phyloP scores from a whole-genome alignment of 352 stramenopile species.

The Phytophthora quininea region DNA sequence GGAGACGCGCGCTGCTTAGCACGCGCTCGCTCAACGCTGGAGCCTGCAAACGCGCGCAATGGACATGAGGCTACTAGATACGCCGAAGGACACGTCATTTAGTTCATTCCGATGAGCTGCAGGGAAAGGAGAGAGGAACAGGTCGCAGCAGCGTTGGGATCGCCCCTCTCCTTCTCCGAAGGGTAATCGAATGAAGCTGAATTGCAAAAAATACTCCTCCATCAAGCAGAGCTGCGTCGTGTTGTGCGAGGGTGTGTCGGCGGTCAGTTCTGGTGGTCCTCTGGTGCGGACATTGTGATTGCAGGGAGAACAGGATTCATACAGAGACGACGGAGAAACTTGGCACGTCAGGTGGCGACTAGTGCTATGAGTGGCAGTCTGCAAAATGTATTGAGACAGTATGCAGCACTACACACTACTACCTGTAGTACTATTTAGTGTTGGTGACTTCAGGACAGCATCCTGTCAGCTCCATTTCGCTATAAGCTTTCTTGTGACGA shows the following conservation, averaged over 20 bases:
- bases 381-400: conserved; percentile 17
- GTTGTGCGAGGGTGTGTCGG: conserved; percentile 8
- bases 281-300: conserved; percentile 58
- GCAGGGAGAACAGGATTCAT: conserved; percentile 38
- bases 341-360: conserved; percentile 37
- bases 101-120: conserved; percentile 25
- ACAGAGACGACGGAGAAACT: conserved; percentile 27
- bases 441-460: no score
- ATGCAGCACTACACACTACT: no score
- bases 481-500: background rate
- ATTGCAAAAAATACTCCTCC: conserved; percentile 46
- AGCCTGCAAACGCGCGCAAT: conserved; percentile 39
- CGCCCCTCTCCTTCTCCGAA: conserved; percentile 6
- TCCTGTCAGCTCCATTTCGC: no score
- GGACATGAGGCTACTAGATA: conserved; percentile 59
- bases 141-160: conserved; percentile 3
- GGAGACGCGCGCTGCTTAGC: conserved; percentile 30
- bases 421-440: no score
- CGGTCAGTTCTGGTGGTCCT: conserved; percentile 6
- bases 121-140: conserved; percentile 18
- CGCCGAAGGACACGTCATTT: conserved; percentile 61
- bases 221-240: conserved; percentile 6
- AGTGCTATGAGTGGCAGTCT: conserved; percentile 22
- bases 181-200: conserved; percentile 69
- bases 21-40: conserved; percentile 39